Evolutionary conservation across 2,329 filamentous ascomycete genomes (phyloP), one percentile per base, ranked within the genome.

Genomic region (Fusarium buharicum): DNA sequence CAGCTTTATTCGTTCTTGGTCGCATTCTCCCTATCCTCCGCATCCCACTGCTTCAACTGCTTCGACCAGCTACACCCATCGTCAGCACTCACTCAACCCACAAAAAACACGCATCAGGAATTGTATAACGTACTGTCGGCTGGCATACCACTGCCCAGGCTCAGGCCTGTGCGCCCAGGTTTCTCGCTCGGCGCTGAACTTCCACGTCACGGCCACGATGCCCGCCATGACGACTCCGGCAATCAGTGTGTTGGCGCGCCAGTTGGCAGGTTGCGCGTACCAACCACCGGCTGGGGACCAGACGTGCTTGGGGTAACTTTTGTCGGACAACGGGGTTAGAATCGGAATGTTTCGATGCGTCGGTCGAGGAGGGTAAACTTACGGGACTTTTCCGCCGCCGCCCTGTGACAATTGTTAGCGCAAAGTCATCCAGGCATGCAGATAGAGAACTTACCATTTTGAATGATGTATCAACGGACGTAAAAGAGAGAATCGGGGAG

Each of bases 281-380:
- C 95, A 99, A 79, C 95, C 95, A 85, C 95, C 95, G 67, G 94
- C 84, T 62, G 95, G 95, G 74, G 95, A 98, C 95, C 95, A 99
- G 85, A 99, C 92, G 84, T 99, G 94, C 85, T 97, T 97, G 78
- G 93, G 93, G 81, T 97, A 97, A 75, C 92, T 96, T 72, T 41
- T 36, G 17, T 36, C 41, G 46, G 14, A 24, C 11, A 33, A 12
- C 10, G 30, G 31, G 14, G 50, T 69, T 59, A 69, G 67, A 47
- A 45, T 57, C 22, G 47, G 43, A 44, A 55, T 52, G 65, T 65
- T 45, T 51, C 40, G 45, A 24, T 47, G 46, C 16, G 20, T 60
- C 43, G 55, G 53, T 56, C 66, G 70, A 55, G 62, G 41, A 57
- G 60, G 53, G 12, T 33, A 13, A 59, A 77, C 80, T 83, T 78